Conservation (phyloP, 2,329 filamentous ascomycete genomes). For the Ophiostoma perfectum region DNA sequence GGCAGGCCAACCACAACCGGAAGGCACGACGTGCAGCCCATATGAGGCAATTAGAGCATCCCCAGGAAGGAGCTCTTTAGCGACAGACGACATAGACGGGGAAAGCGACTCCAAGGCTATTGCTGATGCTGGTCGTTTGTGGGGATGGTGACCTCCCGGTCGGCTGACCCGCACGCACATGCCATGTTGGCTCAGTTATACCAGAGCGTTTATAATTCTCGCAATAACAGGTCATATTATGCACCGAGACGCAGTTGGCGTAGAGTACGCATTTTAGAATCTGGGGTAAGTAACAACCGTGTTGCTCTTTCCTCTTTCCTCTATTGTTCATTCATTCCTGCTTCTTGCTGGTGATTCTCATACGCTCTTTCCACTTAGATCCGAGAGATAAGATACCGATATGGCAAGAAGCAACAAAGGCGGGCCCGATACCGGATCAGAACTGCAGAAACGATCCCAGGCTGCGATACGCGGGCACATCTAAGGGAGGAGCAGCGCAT, state of each 20-base stretch:
- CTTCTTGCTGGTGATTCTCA: background rate
- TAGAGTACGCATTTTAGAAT: too few relatives aligned
- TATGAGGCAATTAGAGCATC: constrained; percentile 21
- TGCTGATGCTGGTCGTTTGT: constrained; percentile 1
- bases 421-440: background rate
- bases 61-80: constrained; percentile 6
- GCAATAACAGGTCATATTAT: background rate
- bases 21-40: constrained; percentile 15
- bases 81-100: background rate
- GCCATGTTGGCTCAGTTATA: constrained; percentile 5
- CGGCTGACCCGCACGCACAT: constrained; percentile 15
- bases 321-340: background rate
- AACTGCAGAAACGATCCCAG: background rate
- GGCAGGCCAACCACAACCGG: background rate
- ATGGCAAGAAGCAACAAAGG: background rate
- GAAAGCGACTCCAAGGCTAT: background rate
- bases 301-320: too few relatives aligned
- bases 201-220: background rate
- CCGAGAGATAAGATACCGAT: background rate
- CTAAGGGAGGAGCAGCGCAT: too few relatives aligned
- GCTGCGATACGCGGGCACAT: background rate
- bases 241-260: too few relatives aligned
- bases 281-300: too few relatives aligned
- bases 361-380: background rate
- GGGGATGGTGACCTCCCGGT: background rate